These are phyloP conservation scores for Leptographium wingfieldii DNA, from an alignment of 2,329 filamentous ascomycete genomes.

Conservation along the genomic window DNA sequence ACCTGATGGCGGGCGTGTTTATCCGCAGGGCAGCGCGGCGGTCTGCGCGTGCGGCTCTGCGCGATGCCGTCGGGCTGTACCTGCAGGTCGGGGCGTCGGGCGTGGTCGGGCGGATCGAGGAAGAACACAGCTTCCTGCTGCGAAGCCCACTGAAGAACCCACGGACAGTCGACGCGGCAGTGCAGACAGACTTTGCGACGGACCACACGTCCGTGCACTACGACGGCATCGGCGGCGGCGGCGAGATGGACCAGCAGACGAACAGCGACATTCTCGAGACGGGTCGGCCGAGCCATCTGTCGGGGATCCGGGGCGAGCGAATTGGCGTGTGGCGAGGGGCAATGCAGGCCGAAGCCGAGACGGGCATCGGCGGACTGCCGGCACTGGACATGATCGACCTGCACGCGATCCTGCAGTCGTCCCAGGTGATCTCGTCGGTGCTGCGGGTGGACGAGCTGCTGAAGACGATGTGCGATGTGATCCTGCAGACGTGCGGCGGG, in stretches of 20 bases:
- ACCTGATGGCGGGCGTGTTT: slow-evolving; percentile 61
- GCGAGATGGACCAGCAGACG: slow-evolving; percentile 30
- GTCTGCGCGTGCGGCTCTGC: slow-evolving; percentile 55
- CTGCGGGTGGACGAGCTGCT: slow-evolving; percentile 63
- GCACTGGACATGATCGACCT: slow-evolving; percentile 75
- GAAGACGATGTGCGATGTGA: slow-evolving; percentile 71
- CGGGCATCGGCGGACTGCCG: slow-evolving; percentile 45
- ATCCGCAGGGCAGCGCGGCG: slow-evolving; percentile 51
- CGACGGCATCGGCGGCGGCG: slow-evolving; percentile 21
- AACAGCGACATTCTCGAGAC: slow-evolving; percentile 18
- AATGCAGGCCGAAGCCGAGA: slow-evolving; percentile 38
- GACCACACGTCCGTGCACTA: slow-evolving; percentile 41
- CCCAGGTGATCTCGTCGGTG: slow-evolving; percentile 68
- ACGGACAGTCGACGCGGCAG: slow-evolving; percentile 47
- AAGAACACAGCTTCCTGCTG: slow-evolving; percentile 55
- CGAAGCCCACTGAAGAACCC: slow-evolving; percentile 47
- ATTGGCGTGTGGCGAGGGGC: slow-evolving; percentile 52
- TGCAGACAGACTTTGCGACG: slow-evolving; percentile 56
- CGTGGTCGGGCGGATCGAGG: slow-evolving; percentile 54
- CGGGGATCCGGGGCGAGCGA: slow-evolving; percentile 41
- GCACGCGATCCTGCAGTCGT: slow-evolving; percentile 65
- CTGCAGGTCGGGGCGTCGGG: slow-evolving; percentile 56
- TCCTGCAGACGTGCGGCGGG: slow-evolving; percentile 62
- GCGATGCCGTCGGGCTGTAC: slow-evolving; percentile 56
- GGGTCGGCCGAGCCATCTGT: slow-evolving; percentile 24